These are phyloP conservation scores for Colletotrichum musicola DNA, from an alignment of 2,329 filamentous ascomycete genomes.

Conservation along the genomic window DNA sequence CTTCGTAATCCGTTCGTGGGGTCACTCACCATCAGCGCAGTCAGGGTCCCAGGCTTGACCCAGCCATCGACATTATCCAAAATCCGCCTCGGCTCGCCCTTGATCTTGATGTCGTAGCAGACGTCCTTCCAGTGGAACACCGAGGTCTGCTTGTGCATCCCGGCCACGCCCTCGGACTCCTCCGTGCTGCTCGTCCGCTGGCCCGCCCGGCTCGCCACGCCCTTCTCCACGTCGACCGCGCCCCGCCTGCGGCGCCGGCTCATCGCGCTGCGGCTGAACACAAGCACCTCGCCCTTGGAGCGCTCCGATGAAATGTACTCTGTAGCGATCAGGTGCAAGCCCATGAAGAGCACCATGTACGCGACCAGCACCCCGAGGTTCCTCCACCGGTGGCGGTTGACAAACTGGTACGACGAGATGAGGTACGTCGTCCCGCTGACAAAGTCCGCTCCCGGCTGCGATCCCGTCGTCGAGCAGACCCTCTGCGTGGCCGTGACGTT, in stretches of 20 bases:
- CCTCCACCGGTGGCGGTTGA: conserved; percentile 63
- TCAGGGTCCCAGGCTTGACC: conserved; percentile 81
- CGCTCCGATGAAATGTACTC: conserved; percentile 27
- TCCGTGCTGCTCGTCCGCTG: not conserved
- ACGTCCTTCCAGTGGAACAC: conserved; percentile 81
- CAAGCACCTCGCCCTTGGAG: conserved; percentile 30
- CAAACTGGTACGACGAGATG: conserved; percentile 60
- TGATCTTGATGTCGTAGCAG: conserved; percentile 80
- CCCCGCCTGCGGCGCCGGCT: conserved; percentile 41
- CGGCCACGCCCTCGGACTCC: conserved; percentile 36
- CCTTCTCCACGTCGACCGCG: not conserved
- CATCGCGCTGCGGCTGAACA: conserved; percentile 24
- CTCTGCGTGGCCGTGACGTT: conserved; percentile 45
- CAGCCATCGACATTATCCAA: conserved; percentile 79
- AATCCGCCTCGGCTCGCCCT: conserved; percentile 74
- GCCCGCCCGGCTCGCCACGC: not conserved
- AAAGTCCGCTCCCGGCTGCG: conserved; percentile 55
- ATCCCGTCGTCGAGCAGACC: conserved; percentile 63
- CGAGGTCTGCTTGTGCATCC: conserved; percentile 62
- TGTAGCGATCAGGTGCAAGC: conserved; percentile 18
- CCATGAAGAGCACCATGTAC: not conserved
- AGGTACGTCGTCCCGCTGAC: conserved; percentile 65
- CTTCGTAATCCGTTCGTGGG: conserved; percentile 39
- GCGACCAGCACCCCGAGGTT: conserved; percentile 66
- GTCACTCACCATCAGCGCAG: conserved; percentile 71